phyloP scores from a whole-genome alignment of 2,329 filamentous ascomycete genomes.

The Dendryphion nanum region DNA sequence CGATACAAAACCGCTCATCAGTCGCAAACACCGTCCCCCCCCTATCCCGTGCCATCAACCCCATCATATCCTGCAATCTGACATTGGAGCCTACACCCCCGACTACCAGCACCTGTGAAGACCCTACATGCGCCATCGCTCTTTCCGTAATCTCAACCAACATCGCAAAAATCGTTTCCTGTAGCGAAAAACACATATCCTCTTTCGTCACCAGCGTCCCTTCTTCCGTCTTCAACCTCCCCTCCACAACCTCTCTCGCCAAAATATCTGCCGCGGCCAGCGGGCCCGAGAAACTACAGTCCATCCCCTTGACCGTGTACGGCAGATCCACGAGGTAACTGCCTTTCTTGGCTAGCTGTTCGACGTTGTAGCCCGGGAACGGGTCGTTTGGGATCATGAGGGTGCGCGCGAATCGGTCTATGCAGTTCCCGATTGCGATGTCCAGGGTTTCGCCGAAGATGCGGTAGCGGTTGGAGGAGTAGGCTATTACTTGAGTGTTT shows the following conservation, averaged over 20 bases:
- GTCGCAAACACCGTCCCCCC: constrained; percentile 91
- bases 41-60: constrained; percentile 83
- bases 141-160: constrained; percentile 97
- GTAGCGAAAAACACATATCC: constrained; percentile 89
- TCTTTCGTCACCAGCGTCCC: constrained; percentile 68
- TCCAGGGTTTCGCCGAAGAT: constrained; percentile 98
- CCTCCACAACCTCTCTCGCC: constrained; percentile 62
- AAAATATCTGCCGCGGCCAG: constrained; percentile 78
- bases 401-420: constrained; percentile 92
- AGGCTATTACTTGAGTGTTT: constrained; percentile 97
- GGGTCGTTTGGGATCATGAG: constrained; percentile 92
- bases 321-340: constrained; percentile 79
- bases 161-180: constrained; percentile 97
- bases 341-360: constrained; percentile 80
- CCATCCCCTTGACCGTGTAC: constrained; percentile 98
- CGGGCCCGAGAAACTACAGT: constrained; percentile 93
- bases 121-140: constrained; percentile 96
- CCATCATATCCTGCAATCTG: constrained; percentile 97
- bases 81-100: constrained; percentile 96
- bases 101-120: constrained; percentile 86
- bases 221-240: constrained; percentile 41
- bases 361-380: constrained; percentile 96
- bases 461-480: constrained; percentile 88
- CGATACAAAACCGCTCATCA: constrained; percentile 96
- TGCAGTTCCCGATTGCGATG: constrained; percentile 95